Conservation (phyloP, 176 grass and related monocot species). For the Zea luxurians region DNA sequence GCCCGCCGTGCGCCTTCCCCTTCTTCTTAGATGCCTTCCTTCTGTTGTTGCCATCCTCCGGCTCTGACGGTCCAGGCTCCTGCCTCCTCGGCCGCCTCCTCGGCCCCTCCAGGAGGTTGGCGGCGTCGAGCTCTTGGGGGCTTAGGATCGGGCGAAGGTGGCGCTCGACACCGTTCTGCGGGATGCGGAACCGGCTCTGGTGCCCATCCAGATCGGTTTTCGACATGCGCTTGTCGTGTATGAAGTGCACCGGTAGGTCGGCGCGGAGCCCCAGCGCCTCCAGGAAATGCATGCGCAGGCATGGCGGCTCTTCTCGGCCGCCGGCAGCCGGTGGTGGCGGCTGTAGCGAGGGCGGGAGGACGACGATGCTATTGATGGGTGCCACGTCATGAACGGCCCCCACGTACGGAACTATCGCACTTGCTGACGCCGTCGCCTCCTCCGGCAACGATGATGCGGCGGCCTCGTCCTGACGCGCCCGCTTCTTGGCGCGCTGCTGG, state of each 20-base stretch:
- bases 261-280: too few relatives aligned
- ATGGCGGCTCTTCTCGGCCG: neutral
- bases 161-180: too few relatives aligned
- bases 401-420: too few relatives aligned
- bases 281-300: neutral
- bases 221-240: too few relatives aligned
- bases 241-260: too few relatives aligned
- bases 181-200: too few relatives aligned
- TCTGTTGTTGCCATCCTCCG: neutral
- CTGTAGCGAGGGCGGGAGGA: too few relatives aligned
- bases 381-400: too few relatives aligned
- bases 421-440: too few relatives aligned
- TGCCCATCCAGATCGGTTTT: too few relatives aligned
- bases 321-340: neutral
- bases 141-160: conserved; percentile 14
- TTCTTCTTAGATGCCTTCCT: neutral
- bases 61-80: too few relatives aligned
- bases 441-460: neutral
- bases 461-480: neutral
- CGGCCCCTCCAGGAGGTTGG: neutral
- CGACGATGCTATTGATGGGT: neutral
- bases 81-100: too few relatives aligned
- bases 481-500: neutral
- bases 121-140: conserved; percentile 5
- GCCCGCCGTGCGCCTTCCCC: neutral